Evolutionary conservation across 164 flowering plant species (phyloP), one percentile per base, ranked within the genome.

Genomic region (grape (Vitis vinifera)): DNA sequence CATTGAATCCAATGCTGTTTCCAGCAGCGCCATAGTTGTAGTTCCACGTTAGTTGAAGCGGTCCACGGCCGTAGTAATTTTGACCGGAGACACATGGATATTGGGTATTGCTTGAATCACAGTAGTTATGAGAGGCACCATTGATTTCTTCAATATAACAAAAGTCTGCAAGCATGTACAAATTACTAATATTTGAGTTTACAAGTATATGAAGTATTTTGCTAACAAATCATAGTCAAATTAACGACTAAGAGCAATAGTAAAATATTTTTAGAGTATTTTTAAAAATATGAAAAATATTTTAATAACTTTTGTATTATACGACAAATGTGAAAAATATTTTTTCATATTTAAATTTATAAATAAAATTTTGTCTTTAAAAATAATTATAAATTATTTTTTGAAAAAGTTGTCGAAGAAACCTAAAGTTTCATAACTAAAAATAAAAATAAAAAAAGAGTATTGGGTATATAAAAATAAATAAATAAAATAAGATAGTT

Each of bases 11-110:
- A 31, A 67, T 59, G 61, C 65, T 60, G 2, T 60, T 29, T 73
- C 75, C 75, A 3, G 71, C 70, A 4, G 75, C 59, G 11, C 75
- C 75, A 47, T 73, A 73, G 67, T 73, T 73, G 66, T 29, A 72
- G 60, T 73, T 73, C 75, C 75, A 73, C 30, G 73, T 62, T 15
- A 62, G 59, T 70, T 70, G 73, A 23, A 23, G 13, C 51, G 47
- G 9, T 67, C 27, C 73, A 5, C 73, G 51, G 1, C 73, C 67
- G 5, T 23, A 63, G 67, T 62, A 62, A 1, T 8, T 16, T 59
- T 70, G 62, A 17, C 17, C 55, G 8, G 66, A 51, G 8, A 60
- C 62, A 52, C 73, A 70, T 31, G 66, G 66, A 27, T 70, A 62
- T 15, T 70, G 67, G 2, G 66, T 63, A 67, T 62, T 62, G 8